Percentiles rank a stretch among this genome's conserved stretches.
Conservation (phyloP, 345 rosid species). For the Populus alba region DNA sequence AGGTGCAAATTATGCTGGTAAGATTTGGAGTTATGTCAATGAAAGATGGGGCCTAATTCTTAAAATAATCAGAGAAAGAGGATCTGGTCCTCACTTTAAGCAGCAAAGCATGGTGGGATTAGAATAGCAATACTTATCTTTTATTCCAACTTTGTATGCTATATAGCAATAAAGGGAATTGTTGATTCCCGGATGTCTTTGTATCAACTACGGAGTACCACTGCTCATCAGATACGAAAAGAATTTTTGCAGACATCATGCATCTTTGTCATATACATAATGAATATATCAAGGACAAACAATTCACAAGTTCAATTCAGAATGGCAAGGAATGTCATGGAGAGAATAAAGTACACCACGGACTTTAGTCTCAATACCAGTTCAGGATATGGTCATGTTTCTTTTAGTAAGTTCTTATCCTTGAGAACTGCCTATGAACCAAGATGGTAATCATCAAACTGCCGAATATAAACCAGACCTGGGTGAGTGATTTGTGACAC, state of each 20-base stretch:
- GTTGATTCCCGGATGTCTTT: not conserved
- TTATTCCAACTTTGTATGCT: not conserved
- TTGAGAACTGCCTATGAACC: not conserved
- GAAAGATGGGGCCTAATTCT: not conserved
- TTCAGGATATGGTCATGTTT: not conserved
- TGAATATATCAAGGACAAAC: not conserved
- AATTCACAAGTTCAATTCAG: not conserved
- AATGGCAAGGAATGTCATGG: not conserved
- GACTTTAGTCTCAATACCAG: not conserved
- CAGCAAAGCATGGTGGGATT: constrained; percentile 12
- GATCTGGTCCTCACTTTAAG: constrained; percentile 13
- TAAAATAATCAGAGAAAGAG: not conserved
- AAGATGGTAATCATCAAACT: not conserved
- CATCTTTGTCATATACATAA: not conserved
- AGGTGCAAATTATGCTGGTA: not conserved
- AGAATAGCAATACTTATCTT: not conserved
- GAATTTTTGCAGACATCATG: not conserved
- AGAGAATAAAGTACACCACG: not conserved
- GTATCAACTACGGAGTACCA: not conserved
- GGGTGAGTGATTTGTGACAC: not conserved
- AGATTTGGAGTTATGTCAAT: constrained; percentile 8
- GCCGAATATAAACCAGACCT: not conserved
- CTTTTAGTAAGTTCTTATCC: not conserved
- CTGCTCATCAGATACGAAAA: not conserved
- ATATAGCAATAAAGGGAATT: not conserved